Base-by-base conservation (phyloP, 2,329 filamentous ascomycete species). In the Pseudopithomyces chartarum region DNA sequence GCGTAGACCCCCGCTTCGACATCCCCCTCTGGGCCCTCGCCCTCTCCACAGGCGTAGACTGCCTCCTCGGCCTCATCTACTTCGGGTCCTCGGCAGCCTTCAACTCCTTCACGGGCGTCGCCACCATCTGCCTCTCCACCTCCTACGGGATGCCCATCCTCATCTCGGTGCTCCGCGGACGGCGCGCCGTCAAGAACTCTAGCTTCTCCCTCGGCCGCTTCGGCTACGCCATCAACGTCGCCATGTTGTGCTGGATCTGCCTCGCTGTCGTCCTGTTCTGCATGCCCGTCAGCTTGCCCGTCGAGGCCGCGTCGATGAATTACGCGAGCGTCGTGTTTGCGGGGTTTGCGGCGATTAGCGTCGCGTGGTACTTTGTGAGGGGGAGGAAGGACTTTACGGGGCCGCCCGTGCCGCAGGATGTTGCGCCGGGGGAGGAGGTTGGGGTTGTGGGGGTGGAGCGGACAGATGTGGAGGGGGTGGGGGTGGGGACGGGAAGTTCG, bases 81-180 rank as follows among this genome's bases (percentile, higher is more conserved):
- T 91, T 93, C 61, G 90, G 90, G 10, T 90, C 87, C 1, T 84
- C 85, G 0, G 88, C 89, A 0, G 90, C 90, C 0, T 93, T 93
- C 79, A 90, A 89, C 79, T 88, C 86, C 10, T 92, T 93, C 74
- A 92, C 90, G 0, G 89, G 90, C 26, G 89, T 92, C 1, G 90
- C 90, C 1, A 92, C 90, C 4, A 92, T 93, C 70, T 92, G 89
- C 62, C 83, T 93, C 0, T 89, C 86, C 0, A 86, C 87, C 3
- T 91, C 88, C 0, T 93, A 93, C 72, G 89, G 87, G 13, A 81
- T 92, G 15, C 90, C 90, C 0, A 91, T 93, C 53, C 76, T 92
- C 11, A 87, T 93, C 56, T 89, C 83, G 11, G 77, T 93, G 2
- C 64, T 92, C 1, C 84, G 88, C 15, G 82, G 87, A 10, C 84